Evolutionary conservation across 1,284 basidiomycete genomes (phyloP).

Genomic region (Lentinula novae-zelandiae): DNA sequence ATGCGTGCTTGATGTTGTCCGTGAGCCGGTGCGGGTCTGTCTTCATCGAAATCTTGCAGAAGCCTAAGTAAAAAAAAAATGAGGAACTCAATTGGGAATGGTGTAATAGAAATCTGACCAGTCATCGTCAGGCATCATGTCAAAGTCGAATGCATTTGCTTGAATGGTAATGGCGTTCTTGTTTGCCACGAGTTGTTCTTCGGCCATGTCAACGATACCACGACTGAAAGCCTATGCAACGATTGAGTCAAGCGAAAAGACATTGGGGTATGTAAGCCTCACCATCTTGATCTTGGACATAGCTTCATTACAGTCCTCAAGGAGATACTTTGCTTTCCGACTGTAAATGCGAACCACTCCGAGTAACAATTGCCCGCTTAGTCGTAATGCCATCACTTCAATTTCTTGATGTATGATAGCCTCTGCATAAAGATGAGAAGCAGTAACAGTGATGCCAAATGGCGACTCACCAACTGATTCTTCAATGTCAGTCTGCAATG

Average conservation of each 20-base stretch:
- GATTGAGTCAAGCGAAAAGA: neutral
- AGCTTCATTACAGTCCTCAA: conserved; percentile 98
- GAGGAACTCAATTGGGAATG: neutral
- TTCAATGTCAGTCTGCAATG: conserved; percentile 91
- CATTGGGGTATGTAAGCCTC: conserved; percentile 14
- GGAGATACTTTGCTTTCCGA: conserved; percentile 93
- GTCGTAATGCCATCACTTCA: conserved; percentile 86
- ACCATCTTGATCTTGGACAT: conserved; percentile 95
- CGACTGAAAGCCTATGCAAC: conserved; percentile 82
- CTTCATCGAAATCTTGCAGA: conserved; percentile 58
- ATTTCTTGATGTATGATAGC: conserved; percentile 89
- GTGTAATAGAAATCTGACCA: conserved; percentile 43
- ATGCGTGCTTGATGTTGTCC: conserved; percentile 78
- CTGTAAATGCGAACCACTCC: conserved; percentile 98
- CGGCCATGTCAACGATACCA: conserved; percentile 91
- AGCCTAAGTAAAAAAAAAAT: conserved; percentile 45
- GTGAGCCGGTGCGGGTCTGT: conserved; percentile 59
- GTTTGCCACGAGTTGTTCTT: conserved; percentile 86
- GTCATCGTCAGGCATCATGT: conserved; percentile 79
- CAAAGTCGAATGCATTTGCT: conserved; percentile 68
- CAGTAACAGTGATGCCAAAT: neutral
- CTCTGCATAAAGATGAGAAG: conserved; percentile 39
- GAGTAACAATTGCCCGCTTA: conserved; percentile 92
- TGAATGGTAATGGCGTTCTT: conserved; percentile 86
- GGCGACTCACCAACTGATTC: conserved; percentile 74